Percentiles rank a stretch among this genome's conserved stretches.
These are phyloP conservation scores for Pseudogymnoascus sp. DNA, from an alignment of 2,329 filamentous ascomycete genomes.

Conservation along the genomic window DNA sequence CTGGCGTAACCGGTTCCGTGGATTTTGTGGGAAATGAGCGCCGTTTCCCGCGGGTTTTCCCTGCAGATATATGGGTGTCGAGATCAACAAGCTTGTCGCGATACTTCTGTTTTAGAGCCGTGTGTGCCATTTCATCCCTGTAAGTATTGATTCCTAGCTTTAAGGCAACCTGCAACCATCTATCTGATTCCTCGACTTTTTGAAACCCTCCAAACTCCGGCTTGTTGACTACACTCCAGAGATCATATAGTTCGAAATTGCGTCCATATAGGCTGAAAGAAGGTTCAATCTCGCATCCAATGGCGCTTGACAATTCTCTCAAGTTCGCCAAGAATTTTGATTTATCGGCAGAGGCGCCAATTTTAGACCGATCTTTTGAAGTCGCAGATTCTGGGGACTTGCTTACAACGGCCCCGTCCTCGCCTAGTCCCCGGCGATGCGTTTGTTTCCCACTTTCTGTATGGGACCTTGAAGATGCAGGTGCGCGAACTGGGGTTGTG, in stretches of 20 bases:
- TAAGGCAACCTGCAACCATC: conserved; percentile 26
- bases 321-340: conserved; percentile 19
- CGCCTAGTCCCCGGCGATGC: conserved; percentile 2
- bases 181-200: conserved; percentile 15
- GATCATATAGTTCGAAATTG: conserved; percentile 21
- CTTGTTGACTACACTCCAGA: conserved; percentile 26
- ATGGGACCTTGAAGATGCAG: not conserved
- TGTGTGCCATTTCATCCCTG: not conserved
- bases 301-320: conserved; percentile 13
- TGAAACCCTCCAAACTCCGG: conserved; percentile 23
- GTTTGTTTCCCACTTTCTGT: conserved; percentile 16
- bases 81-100: not conserved
- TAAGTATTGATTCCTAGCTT: conserved; percentile 3
- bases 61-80: not conserved
- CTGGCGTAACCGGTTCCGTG: conserved; percentile 14
- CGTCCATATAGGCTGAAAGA: conserved; percentile 21
- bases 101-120: not conserved
- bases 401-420: not conserved
- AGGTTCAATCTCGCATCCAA: conserved; percentile 18
- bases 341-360: conserved; percentile 10
- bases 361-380: not conserved
- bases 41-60: conserved; percentile 17
- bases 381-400: not conserved
- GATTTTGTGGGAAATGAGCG: conserved; percentile 16
- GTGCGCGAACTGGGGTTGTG: not conserved